Evolutionary conservation across 306 rosid genomes (phyloP).

Genomic region (Vigna mungo): DNA sequence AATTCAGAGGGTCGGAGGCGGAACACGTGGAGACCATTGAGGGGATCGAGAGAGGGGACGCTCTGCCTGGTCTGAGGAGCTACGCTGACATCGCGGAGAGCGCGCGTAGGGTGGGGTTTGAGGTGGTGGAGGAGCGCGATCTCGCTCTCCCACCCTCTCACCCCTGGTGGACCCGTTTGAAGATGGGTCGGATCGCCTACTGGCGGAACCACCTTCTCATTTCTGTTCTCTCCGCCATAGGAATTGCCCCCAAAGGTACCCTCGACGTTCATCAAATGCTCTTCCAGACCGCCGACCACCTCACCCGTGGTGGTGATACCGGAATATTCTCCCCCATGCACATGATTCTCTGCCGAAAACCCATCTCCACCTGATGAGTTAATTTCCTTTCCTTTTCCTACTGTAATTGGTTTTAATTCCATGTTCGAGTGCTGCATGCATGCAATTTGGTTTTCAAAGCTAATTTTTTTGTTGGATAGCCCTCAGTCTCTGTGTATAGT

Average conservation of each 20-base stretch:
- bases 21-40: slow-evolving; percentile 84
- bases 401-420: no score
- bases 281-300: slow-evolving; percentile 85
- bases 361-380: slow-evolving; percentile 5
- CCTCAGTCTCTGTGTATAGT: no score
- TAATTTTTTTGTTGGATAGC: no score
- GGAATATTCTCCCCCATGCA: slow-evolving; percentile 98
- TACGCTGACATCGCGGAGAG: slow-evolving; percentile 68
- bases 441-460: no score
- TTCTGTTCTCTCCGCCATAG: slow-evolving; percentile 66
- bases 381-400: no score
- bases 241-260: slow-evolving; percentile 94
- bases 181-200: slow-evolving; percentile 94
- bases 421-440: no score
- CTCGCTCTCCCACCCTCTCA: slow-evolving; percentile 81
- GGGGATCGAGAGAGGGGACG: slow-evolving; percentile 94
- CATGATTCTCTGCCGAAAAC: slow-evolving; percentile 93
- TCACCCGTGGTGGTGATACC: slow-evolving; percentile 81
- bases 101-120: slow-evolving; percentile 86
- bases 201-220: slow-evolving; percentile 93
- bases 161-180: slow-evolving; percentile 95
- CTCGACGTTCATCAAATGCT: slow-evolving; percentile 97
- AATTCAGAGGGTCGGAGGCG: slow-evolving; percentile 48
- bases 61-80: slow-evolving; percentile 80
- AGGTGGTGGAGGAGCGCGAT: slow-evolving; percentile 82